Conservation (phyloP, 2,329 filamentous ascomycete species). For the Fusarium redolens region DNA sequence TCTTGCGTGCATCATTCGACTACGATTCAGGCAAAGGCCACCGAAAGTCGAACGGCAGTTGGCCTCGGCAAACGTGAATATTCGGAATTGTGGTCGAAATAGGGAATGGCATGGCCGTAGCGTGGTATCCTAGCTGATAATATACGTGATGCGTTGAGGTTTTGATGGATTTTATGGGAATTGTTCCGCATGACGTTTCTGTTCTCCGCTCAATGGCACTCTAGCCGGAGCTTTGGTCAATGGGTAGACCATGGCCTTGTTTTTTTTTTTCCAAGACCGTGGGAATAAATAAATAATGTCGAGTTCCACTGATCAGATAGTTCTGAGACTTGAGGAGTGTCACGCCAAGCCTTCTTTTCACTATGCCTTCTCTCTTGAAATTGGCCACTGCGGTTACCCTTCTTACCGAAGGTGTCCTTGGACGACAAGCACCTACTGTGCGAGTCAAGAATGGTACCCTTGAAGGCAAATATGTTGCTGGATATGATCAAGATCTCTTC, state of each 20-base stretch:
- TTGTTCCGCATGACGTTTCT: conserved; percentile 5
- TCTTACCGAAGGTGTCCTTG: conserved; percentile 3
- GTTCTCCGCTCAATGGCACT: conserved; percentile 6
- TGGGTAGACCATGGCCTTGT: rapidly evolving
- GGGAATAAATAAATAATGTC: background rate
- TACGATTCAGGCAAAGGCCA: background rate
- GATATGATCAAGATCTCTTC: conserved; percentile 38
- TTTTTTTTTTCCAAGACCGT: too few relatives aligned
- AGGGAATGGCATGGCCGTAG: background rate
- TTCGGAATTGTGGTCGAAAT: conserved; percentile 5
- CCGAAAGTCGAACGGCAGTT: conserved; percentile 4
- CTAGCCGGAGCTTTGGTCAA: background rate
- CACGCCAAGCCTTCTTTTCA: background rate
- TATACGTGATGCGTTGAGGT: background rate
- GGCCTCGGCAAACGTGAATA: conserved; percentile 9
- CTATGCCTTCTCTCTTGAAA: conserved; percentile 15
- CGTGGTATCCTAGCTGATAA: background rate
- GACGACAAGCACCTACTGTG: conserved; percentile 23
- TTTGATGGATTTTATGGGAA: background rate
- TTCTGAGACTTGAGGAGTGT: background rate
- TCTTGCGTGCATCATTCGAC: background rate
- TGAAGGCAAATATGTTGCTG: conserved; percentile 33
- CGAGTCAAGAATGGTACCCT: conserved; percentile 40
- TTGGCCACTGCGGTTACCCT: conserved; percentile 14
- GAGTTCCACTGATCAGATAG: background rate